Base-by-base conservation (phyloP, 805 yeast genomes). In the Phaffomyces thermotolerans region DNA sequence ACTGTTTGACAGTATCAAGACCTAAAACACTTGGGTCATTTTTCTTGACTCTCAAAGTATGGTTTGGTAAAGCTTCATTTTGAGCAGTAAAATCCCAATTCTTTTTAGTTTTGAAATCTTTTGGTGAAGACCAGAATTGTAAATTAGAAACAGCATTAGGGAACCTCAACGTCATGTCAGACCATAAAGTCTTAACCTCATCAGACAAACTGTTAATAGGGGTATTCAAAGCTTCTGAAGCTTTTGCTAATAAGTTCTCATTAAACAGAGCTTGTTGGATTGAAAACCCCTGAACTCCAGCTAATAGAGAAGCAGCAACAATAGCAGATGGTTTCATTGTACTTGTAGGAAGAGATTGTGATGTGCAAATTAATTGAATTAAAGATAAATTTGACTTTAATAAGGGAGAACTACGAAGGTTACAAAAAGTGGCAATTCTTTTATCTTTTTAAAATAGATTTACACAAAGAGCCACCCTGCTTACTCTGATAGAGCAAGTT, bases 1-100 rank as follows among this genome's bases (percentile, higher is more conserved):
- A 81, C 64, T 88, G 96, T 58, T 82, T 78, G 40, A 87, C 95
- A 36, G 62, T 59, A 66, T 91, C 97, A 45, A 90, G 67, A 15
- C 95, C 95, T 52, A 90, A 73, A 33, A 66, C 69, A 49, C 72
- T 69, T 13, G 95, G 95, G 29, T 72, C 54, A 34, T 50, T 59
- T 54, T 73, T 70, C 64, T 75, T 75, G 53, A 79, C 76, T 59
- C 91, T 78, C 64, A 84, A 68, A 48, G 74, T 65, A 62, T 82
- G 72, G 59, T 68, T 64, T 36, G 76, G 72, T 33, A 68, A 59
- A 44, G 64, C 64, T 30, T 51, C 62, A 45, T 64, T 63, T 32
- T 62, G 43, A 38, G 71, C 74, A 39, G 63, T 68, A 60, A 63
- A 69, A 57, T 70, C 67, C 64, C 61, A 64, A 40, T 53, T 49